Conservation (phyloP, 2,329 filamentous ascomycete genomes). For the Seiridium cupressi region DNA sequence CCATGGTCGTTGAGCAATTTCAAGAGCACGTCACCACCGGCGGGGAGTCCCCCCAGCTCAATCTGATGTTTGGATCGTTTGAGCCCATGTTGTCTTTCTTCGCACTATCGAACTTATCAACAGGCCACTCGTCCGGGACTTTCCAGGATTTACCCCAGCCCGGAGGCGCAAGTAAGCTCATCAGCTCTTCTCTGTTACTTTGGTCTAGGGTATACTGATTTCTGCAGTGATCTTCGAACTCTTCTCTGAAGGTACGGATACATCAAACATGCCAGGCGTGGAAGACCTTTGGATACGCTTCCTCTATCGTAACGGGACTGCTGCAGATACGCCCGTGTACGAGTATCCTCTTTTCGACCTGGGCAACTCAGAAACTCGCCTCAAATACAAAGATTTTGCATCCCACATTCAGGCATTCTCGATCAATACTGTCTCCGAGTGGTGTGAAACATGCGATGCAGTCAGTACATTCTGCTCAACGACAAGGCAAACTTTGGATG, state of each 20-base stretch:
- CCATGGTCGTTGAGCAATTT: conserved; percentile 41
- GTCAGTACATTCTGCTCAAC: conserved; percentile 36
- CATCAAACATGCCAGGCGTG: conserved; percentile 24
- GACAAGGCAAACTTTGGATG: neutral
- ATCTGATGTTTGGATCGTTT: conserved; percentile 51
- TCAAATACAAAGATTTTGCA: conserved; percentile 39
- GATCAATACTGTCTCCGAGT: conserved; percentile 30
- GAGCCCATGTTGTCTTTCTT: conserved; percentile 57
- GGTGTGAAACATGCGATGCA: conserved; percentile 43
- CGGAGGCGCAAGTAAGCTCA: conserved; percentile 53
- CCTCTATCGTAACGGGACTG: conserved; percentile 50
- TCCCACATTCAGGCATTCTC: conserved; percentile 33
- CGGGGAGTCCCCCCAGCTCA: conserved; percentile 44
- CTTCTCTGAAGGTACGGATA: conserved; percentile 26
- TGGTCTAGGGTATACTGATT: neutral
- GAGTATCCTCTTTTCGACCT: conserved; percentile 40
- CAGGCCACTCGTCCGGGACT: conserved; percentile 50
- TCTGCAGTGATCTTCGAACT: conserved; percentile 67
- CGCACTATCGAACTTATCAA: conserved; percentile 41
- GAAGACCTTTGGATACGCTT: conserved; percentile 53
- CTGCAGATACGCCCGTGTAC: conserved; percentile 29
- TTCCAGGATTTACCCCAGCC: conserved; percentile 58
- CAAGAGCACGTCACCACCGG: conserved; percentile 36
- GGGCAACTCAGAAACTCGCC: conserved; percentile 26
- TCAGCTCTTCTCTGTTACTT: neutral